Evolutionary conservation across 2,329 filamentous ascomycete species (phyloP), one percentile per base, ranked within the genome.

Genomic region (Verruconis gallopava): DNA sequence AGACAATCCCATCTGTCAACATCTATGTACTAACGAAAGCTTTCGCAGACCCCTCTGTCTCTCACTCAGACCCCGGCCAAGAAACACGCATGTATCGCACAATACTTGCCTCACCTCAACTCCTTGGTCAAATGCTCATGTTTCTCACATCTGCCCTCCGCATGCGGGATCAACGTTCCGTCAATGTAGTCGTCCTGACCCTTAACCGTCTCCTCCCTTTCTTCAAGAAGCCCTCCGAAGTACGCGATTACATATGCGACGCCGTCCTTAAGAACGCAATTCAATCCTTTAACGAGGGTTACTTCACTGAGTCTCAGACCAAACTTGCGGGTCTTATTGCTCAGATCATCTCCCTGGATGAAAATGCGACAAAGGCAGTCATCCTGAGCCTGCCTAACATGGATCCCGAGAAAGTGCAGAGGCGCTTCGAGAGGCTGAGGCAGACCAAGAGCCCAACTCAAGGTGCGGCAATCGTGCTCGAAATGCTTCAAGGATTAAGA

Each of bases 261-360:
- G 83, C 94, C 50, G 85, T 96, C 2, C 73, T 98, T 38, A 85
- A 88, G 64, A 85, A 86, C 0, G 89, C 83, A 53, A 84, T 95
- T 56, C 84, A 80, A 2, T 93, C 84, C 2, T 76, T 98, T 39
- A 84, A 96, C 61, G 91, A 98, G 50, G 80, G 85, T 0, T 95
- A 96, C 60, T 98, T 96, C 60, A 88, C 95, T 22, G 91, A 98
- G 51, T 75, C 93, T 47, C 91, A 98, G 54, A 89, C 88, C 56
- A 88, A 98, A 40, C 71, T 98, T 17, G 89, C 86, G 1, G 75
- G 79, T 17, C 69, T 96, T 28, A 94, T 98, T 47, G 88, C 88
- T 0, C 75, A 79, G 3, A 91, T 96, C 47, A 70, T 94, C 51
- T 72, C 81, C 5, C 73, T 82, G 22, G 42, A 44, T 21, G 25